Evolutionary conservation across 2,329 filamentous ascomycete genomes (phyloP).

Genomic region (Drechslera avenae): DNA sequence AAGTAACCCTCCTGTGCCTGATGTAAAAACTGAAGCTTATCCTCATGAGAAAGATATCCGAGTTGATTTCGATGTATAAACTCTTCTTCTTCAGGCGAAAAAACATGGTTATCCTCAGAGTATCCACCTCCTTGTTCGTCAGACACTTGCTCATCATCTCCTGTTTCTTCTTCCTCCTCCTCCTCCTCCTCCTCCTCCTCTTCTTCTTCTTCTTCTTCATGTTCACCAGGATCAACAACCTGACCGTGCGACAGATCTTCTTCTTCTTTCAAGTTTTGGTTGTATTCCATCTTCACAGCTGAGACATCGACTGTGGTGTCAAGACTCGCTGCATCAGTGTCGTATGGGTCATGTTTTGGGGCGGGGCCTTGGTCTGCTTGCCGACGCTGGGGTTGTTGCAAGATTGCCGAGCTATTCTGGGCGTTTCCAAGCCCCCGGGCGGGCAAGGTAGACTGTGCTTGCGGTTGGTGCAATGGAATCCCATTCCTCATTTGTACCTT

Average conservation of each 20-base stretch:
- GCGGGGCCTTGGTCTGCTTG: conserved; percentile 18
- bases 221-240: conserved; percentile 11
- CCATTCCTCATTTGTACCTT: conserved; percentile 24
- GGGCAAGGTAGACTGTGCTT: conserved; percentile 4
- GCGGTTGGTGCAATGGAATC: conserved; percentile 17
- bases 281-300: conserved; percentile 24
- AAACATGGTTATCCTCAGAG: background rate
- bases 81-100: conserved; percentile 1
- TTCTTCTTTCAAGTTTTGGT: conserved; percentile 13
- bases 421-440: conserved; percentile 14
- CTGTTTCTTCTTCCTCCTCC: conserved; percentile 8
- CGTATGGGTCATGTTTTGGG: conserved; percentile 34
- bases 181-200: conserved; percentile 17
- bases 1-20: conserved; percentile 6
- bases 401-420: conserved; percentile 17
- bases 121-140: background rate
- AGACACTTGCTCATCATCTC: conserved; percentile 1
- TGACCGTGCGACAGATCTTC: conserved; percentile 15
- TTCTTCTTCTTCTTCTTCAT: too few species aligned
- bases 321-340: conserved; percentile 47
- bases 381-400: conserved; percentile 21
- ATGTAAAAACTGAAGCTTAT: conserved; percentile 8
- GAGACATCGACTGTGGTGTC: conserved; percentile 41
- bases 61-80: conserved; percentile 1
- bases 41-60: background rate